These are phyloP conservation scores for Fusarium sp. DNA, from an alignment of 2,329 filamentous ascomycete species.

Conservation along the genomic window DNA sequence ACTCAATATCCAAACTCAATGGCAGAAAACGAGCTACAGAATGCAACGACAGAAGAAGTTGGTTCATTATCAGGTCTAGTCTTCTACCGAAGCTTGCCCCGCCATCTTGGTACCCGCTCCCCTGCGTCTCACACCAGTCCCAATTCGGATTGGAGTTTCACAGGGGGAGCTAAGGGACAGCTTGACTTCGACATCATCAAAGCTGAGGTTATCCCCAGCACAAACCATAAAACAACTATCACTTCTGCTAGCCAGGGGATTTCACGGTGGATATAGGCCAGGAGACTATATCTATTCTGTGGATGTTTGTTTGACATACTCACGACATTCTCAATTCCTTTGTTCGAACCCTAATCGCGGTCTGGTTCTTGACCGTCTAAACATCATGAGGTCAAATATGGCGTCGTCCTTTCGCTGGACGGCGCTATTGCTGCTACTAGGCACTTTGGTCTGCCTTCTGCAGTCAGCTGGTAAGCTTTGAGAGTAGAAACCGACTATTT, in stretches of 20 bases:
- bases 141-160: constrained; percentile 42
- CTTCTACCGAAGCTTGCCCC: constrained; percentile 45
- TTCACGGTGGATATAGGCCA: constrained; percentile 15
- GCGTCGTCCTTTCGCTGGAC: constrained; percentile 73
- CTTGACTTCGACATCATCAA: constrained; percentile 48
- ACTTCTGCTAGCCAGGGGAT: constrained; percentile 15
- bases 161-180: constrained; percentile 45
- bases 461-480: constrained; percentile 70
- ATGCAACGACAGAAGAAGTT: constrained; percentile 27
- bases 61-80: constrained; percentile 38
- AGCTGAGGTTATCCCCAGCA: constrained; percentile 42
- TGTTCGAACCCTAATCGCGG: constrained; percentile 15
- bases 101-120: constrained; percentile 40
- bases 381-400: constrained; percentile 63
- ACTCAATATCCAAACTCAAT: constrained; percentile 27
- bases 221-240: constrained; percentile 21
- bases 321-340: constrained; percentile 9
- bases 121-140: constrained; percentile 44
- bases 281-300: constrained; percentile 8
- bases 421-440: constrained; percentile 70
- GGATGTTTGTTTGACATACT: constrained; percentile 10
- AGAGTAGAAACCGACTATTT: too few species aligned
- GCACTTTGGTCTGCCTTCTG: constrained; percentile 70
- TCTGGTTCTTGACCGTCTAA: constrained; percentile 35
- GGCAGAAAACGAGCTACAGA: constrained; percentile 12